Evolutionary conservation across 1,139 yeast genomes (phyloP).

Genomic region (Taphrina confusa): DNA sequence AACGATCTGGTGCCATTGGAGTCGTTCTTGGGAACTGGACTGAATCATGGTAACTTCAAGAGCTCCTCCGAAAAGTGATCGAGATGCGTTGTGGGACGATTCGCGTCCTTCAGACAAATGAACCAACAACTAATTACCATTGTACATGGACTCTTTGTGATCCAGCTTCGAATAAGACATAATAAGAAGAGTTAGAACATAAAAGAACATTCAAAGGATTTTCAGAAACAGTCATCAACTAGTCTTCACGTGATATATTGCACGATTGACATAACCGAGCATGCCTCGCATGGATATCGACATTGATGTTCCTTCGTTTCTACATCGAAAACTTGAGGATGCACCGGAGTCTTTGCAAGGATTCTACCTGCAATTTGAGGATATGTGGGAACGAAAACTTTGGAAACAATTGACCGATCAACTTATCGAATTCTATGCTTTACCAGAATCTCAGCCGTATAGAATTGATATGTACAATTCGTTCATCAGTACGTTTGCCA

Average conservation of each 20-base stretch:
- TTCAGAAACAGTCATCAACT: too few relatives aligned
- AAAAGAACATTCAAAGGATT: too few relatives aligned
- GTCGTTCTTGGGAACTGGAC: too few relatives aligned
- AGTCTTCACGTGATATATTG: too few relatives aligned
- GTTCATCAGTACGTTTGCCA: conserved; percentile 66
- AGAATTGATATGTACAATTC: conserved; percentile 69
- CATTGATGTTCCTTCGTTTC: conserved; percentile 57
- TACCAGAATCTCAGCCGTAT: conserved; percentile 55
- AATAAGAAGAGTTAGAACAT: too few relatives aligned
- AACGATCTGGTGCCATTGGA: too few relatives aligned
- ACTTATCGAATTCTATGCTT: conserved; percentile 62
- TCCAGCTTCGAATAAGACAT: too few relatives aligned
- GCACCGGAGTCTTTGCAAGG: conserved; percentile 63
- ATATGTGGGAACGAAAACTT: conserved; percentile 60
- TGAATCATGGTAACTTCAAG: too few relatives aligned
- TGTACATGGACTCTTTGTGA: too few relatives aligned
- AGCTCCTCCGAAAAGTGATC: conserved; percentile 10
- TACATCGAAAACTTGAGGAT: conserved; percentile 70
- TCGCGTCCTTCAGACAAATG: conserved; percentile 7
- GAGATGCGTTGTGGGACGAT: conserved; percentile 1
- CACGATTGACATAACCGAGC: too few relatives aligned
- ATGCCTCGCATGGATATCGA: conserved; percentile 45
- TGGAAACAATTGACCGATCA: conserved; percentile 58
- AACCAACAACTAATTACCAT: too few relatives aligned
- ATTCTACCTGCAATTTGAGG: conserved; percentile 75